A percentile compares a stretch with the other conserved stretches of the same genome.
These are phyloP conservation scores for Scedosporium minutisporum DNA, from an alignment of 2,329 filamentous ascomycete genomes.

Conservation along the genomic window DNA sequence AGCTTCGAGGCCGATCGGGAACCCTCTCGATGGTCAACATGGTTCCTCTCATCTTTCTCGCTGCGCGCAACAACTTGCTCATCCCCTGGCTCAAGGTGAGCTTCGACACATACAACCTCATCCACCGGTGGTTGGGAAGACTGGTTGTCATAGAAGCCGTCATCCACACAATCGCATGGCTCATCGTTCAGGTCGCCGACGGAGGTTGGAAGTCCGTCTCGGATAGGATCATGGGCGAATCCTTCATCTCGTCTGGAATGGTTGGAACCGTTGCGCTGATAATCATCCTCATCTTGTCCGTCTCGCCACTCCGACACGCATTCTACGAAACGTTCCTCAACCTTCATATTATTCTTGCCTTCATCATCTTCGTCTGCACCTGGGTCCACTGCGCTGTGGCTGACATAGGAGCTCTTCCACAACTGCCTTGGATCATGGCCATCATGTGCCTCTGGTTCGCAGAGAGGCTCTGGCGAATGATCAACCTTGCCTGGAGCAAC, in stretches of 20 bases:
- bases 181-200: constrained; percentile 58
- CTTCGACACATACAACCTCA: constrained; percentile 74
- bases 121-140: constrained; percentile 72
- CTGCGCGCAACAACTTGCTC: constrained; percentile 69
- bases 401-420: constrained; percentile 55
- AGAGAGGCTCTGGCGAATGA: constrained; percentile 57
- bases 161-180: constrained; percentile 61
- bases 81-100: constrained; percentile 63
- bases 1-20: constrained; percentile 60
- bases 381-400: constrained; percentile 70
- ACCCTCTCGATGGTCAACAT: constrained; percentile 66
- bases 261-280: constrained; percentile 52
- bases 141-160: constrained; percentile 63
- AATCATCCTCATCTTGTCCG: constrained; percentile 58
- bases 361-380: constrained; percentile 58
- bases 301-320: constrained; percentile 77
- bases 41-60: constrained; percentile 65
- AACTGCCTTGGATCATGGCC: constrained; percentile 65
- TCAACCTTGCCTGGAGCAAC: constrained; percentile 57
- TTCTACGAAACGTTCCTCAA: constrained; percentile 97
- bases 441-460: constrained; percentile 67
- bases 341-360: constrained; percentile 67
- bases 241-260: constrained; percentile 58
- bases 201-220: constrained; percentile 52
- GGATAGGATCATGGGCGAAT: constrained; percentile 42